These are phyloP conservation scores for Pseudozyma thailandica DNA, from an alignment of 1,284 basidiomycete species.

Conservation along the genomic window DNA sequence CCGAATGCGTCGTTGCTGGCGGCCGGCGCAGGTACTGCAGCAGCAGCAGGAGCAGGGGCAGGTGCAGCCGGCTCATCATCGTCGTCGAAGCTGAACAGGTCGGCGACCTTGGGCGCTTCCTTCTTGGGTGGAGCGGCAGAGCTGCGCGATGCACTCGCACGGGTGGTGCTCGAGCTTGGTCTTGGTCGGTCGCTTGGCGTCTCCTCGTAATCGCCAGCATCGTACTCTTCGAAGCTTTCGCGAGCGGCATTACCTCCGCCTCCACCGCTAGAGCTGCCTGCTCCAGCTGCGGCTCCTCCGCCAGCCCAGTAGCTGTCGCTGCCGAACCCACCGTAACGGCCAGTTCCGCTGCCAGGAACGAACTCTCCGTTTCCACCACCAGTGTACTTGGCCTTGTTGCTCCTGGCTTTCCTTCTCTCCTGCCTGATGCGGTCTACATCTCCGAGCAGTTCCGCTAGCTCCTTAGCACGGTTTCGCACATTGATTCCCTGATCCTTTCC, in stretches of 20 bases:
- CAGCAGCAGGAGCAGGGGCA: conserved; percentile 51
- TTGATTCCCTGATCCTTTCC: conserved; percentile 99
- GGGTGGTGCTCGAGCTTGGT: conserved; percentile 26
- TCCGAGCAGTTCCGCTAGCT: conserved; percentile 85
- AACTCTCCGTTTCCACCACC: conserved; percentile 84
- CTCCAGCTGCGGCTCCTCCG: conserved; percentile 72
- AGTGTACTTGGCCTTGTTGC: conserved; percentile 90
- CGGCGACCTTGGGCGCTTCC: conserved; percentile 70
- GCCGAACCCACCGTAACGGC: conserved; percentile 84
- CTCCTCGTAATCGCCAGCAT: conserved; percentile 93
- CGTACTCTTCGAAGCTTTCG: conserved; percentile 85
- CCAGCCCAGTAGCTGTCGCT: conserved; percentile 74
- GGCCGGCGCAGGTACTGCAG: conserved; percentile 6
- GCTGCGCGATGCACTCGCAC: conserved; percentile 20
- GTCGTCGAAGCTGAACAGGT: conserved; percentile 83
- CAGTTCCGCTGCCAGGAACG: conserved; percentile 73
- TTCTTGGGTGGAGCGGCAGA: conserved; percentile 45
- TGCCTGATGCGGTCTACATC: conserved; percentile 90
- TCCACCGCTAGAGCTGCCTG: conserved; percentile 71
- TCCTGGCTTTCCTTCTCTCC: conserved; percentile 91
- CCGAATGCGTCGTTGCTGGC: conserved; percentile 46
- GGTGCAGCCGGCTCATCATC: conserved; percentile 70
- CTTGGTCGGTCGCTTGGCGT: conserved; percentile 38
- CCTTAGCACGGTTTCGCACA: conserved; percentile 91
- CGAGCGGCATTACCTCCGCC: conserved; percentile 72